These are phyloP conservation scores for Inosperma sp. DNA, from an alignment of 768 basidiomycete species.

Conservation along the genomic window DNA sequence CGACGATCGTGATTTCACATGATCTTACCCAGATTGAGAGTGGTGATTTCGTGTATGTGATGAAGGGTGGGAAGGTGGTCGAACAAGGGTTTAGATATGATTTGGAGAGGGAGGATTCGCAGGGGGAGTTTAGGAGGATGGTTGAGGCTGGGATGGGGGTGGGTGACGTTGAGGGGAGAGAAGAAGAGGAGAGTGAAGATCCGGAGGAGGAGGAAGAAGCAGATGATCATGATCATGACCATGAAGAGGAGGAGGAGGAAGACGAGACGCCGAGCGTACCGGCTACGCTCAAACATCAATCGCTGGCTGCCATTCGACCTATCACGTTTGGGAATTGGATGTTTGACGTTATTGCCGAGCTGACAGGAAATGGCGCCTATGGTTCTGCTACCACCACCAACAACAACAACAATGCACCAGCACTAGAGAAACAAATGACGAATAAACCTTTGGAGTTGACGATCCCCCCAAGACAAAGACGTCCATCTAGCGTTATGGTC, in stretches of 20 bases:
- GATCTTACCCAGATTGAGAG: conserved; percentile 78
- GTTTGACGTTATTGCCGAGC: conserved; percentile 71
- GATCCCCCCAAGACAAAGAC: no score
- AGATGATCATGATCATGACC: conserved; percentile 42
- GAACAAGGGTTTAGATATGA: conserved; percentile 87
- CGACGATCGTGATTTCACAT: conserved; percentile 93
- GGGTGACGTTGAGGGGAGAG: conserved; percentile 47
- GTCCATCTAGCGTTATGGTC: no score
- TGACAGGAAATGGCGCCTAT: conserved; percentile 36
- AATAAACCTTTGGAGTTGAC: no score
- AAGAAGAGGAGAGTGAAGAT: conserved; percentile 36
- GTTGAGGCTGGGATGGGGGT: conserved; percentile 54
- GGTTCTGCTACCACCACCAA: conserved; percentile 4
- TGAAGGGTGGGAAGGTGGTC: conserved; percentile 72
- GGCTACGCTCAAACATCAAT: conserved; percentile 37
- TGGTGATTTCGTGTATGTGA: conserved; percentile 88
- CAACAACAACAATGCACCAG: not conserved
- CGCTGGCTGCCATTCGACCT: conserved; percentile 43
- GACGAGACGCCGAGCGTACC: conserved; percentile 31
- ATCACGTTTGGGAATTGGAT: conserved; percentile 76
- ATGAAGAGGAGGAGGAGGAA: conserved; percentile 42
- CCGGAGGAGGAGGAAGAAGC: conserved; percentile 12
- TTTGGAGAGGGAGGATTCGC: conserved; percentile 46
- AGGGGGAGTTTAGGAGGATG: conserved; percentile 72
- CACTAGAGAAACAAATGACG: no score